Evolutionary conservation across 164 flowering plant genomes (phyloP).

Genomic region (Berberis vulgaris): DNA sequence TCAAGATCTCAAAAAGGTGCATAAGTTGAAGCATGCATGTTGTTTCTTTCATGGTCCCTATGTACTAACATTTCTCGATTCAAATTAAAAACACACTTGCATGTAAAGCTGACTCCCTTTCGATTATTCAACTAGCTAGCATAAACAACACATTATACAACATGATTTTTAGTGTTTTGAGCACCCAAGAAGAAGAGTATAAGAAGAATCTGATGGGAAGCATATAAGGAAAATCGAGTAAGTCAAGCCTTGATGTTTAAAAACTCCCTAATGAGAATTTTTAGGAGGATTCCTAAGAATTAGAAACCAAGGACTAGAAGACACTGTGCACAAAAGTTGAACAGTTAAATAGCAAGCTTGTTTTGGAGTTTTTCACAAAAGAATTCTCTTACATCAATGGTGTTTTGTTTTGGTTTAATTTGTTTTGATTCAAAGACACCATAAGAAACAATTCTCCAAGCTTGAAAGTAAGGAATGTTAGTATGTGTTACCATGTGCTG

Average conservation of each 20-base stretch:
- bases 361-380: slow-evolving; percentile 25
- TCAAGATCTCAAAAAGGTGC: slow-evolving; percentile 5
- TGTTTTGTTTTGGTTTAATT: slow-evolving; percentile 5
- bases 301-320: slow-evolving; percentile 47
- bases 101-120: slow-evolving; percentile 20
- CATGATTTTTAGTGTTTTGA: slow-evolving; percentile 12
- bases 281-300: slow-evolving; percentile 47
- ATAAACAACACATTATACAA: not conserved
- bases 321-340: slow-evolving; percentile 20
- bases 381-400: slow-evolving; percentile 33
- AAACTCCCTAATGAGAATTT: slow-evolving; percentile 25
- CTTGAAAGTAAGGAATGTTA: slow-evolving; percentile 18
- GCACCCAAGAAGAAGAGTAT: slow-evolving; percentile 22
- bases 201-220: slow-evolving; percentile 45
- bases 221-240: slow-evolving; percentile 39
- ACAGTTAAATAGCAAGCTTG: slow-evolving; percentile 8
- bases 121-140: not conserved
- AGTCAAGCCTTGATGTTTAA: slow-evolving; percentile 21
- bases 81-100: not conserved
- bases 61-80: not conserved
- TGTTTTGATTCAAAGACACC: slow-evolving; percentile 17
- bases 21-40: slow-evolving; percentile 2
- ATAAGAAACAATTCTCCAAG: slow-evolving; percentile 21
- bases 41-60: not conserved
- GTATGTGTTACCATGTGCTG: not conserved